Percentiles rank a stretch among this genome's conserved stretches.
Evolutionary conservation across 257 asterid species (phyloP).

Genomic region (Asclepias syriaca): DNA sequence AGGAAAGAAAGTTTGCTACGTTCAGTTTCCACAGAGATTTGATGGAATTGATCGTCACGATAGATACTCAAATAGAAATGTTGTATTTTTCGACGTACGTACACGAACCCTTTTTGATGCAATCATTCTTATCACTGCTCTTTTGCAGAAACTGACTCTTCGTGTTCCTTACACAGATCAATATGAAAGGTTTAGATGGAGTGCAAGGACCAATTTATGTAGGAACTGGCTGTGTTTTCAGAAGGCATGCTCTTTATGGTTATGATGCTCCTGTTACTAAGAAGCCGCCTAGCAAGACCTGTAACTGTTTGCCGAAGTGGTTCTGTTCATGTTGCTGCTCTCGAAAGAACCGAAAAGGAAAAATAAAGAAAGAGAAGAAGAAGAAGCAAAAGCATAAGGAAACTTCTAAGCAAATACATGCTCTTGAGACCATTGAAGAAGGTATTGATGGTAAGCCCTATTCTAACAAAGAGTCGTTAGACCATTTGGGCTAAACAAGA

Average conservation of each 20-base stretch:
- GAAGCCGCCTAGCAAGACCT: constrained; percentile 77
- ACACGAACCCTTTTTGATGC: background rate
- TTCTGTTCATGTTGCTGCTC: constrained; percentile 64
- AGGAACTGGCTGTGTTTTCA: constrained; percentile 88
- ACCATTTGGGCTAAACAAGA: background rate
- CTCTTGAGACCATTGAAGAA: constrained; percentile 91
- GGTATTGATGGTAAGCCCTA: constrained; percentile 51
- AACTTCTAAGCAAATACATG: constrained; percentile 83
- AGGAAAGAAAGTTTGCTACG: constrained; percentile 86
- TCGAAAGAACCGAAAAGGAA: constrained; percentile 50
- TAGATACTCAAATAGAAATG: constrained; percentile 86
- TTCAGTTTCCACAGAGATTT: constrained; percentile 91
- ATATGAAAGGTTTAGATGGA: constrained; percentile 96
- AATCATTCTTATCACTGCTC: constrained; percentile 5
- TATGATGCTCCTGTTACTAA: constrained; percentile 69
- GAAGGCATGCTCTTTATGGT: constrained; percentile 89
- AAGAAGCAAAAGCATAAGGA: constrained; percentile 69
- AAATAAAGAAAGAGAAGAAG: constrained; percentile 46
- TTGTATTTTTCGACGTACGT: constrained; percentile 89
- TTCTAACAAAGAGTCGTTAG: background rate
- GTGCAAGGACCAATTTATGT: constrained; percentile 95
- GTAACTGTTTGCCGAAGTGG: constrained; percentile 90
- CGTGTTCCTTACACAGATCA: constrained; percentile 57
- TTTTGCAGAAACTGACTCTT: constrained; percentile 19
- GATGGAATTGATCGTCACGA: constrained; percentile 88